Percentiles rank a stretch among this genome's conserved stretches.
phyloP scores from a whole-genome alignment of 2,329 filamentous ascomycete genomes.

The Talaromyces islandicus region DNA sequence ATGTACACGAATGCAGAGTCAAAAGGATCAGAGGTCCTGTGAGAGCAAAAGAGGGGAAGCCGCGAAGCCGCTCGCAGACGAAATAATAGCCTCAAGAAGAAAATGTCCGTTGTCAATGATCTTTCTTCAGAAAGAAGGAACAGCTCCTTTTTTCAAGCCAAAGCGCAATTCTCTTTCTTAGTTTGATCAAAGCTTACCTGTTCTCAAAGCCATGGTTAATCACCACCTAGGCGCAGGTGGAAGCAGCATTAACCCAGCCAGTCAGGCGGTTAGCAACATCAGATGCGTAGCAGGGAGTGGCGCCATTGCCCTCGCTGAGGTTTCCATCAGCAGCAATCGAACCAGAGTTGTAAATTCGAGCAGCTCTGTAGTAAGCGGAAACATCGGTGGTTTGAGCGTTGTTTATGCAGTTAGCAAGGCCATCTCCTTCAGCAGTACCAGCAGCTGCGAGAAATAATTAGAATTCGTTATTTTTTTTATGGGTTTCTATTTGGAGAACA shows the following conservation, averaged over 20 bases:
- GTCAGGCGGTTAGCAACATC: slow-evolving; percentile 47
- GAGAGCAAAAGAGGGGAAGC: background rate
- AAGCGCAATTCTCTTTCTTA: background rate
- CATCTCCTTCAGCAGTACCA: slow-evolving; percentile 30
- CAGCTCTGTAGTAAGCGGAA: slow-evolving; percentile 17
- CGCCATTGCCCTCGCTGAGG: slow-evolving; percentile 30
- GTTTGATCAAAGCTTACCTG: too few relatives aligned
- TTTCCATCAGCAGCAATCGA: slow-evolving; percentile 19
- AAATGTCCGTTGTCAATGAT: background rate
- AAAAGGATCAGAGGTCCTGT: background rate
- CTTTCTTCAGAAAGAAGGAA: background rate
- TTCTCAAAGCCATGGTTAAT: too few relatives aligned
- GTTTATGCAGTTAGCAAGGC: slow-evolving; percentile 28
- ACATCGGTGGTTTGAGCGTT: slow-evolving; percentile 18
- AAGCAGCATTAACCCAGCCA: slow-evolving; percentile 31
- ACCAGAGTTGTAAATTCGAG: slow-evolving; percentile 32
- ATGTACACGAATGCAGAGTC: background rate
- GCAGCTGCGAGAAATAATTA: slow-evolving; percentile 8
- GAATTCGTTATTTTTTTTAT: background rate
- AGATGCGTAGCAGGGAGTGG: slow-evolving; percentile 44
- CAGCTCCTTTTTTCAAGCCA: background rate
- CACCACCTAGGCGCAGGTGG: background rate
- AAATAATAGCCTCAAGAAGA: background rate
- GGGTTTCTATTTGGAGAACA: slow-evolving; percentile 1
- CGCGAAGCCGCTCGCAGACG: background rate